Percentiles rank a stretch among this genome's conserved stretches.
phyloP scores from a whole-genome alignment of 1,284 basidiomycete genomes.

The Boletus semigastroideus region DNA sequence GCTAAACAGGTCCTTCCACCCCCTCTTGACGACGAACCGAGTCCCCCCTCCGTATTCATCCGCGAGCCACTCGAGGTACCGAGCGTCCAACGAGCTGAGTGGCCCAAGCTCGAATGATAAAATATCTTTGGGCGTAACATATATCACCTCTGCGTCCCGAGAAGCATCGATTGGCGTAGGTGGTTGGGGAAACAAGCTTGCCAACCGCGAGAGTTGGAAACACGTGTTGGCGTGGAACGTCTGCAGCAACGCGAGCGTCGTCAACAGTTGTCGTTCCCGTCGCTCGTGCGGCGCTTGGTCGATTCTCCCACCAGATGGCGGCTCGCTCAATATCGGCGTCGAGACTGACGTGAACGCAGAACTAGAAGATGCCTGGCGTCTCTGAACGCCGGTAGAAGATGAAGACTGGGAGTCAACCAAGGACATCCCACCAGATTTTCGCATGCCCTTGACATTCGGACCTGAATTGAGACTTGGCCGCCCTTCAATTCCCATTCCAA shows the following conservation, averaged over 20 bases:
- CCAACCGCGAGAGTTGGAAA: conserved; percentile 62
- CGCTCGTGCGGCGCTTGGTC: conserved; percentile 28
- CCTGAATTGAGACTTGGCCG: conserved; percentile 35
- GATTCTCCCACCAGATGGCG: conserved; percentile 5
- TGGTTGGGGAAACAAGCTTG: conserved; percentile 43
- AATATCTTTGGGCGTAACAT: conserved; percentile 58
- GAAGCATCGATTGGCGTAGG: conserved; percentile 6
- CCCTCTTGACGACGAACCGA: conserved; percentile 43
- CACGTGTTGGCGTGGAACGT: conserved; percentile 70
- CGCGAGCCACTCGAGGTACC: conserved; percentile 73
- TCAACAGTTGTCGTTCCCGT: conserved; percentile 49
- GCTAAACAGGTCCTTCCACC: conserved; percentile 50
- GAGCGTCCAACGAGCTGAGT: conserved; percentile 63
- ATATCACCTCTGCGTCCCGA: conserved; percentile 19
- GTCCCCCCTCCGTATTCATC: conserved; percentile 57
- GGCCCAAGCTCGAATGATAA: conserved; percentile 69
- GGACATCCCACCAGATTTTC: conserved; percentile 44
- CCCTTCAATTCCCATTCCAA: conserved; percentile 73
- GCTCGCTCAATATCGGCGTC: conserved; percentile 16
- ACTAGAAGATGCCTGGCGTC: conserved; percentile 33
- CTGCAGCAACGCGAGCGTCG: conserved; percentile 67
- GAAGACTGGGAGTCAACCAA: conserved; percentile 28
- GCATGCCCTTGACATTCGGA: conserved; percentile 37
- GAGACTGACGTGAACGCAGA: conserved; percentile 21
- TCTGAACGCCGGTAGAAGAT: conserved; percentile 28